Evolutionary conservation across 768 basidiomycete genomes (phyloP).

Genomic region (Lactifluus rugatus): DNA sequence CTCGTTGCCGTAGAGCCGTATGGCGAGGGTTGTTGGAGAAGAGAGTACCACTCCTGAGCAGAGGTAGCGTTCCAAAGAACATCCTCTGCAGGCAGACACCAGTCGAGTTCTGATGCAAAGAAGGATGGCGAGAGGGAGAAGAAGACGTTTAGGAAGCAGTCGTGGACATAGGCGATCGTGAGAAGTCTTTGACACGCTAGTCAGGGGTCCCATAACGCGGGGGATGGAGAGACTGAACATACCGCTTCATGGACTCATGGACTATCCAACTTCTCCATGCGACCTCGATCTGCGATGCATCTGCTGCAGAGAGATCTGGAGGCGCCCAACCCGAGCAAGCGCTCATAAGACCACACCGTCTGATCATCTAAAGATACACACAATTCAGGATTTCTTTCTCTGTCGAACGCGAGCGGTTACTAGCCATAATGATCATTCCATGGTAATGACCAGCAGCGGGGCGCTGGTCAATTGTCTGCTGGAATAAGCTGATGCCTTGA

Average conservation of each 20-base stretch:
- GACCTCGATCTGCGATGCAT: conserved; percentile 28
- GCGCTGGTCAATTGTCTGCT: conserved; percentile 35
- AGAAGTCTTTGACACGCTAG: conserved; percentile 7
- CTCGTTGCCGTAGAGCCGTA: conserved; percentile 10
- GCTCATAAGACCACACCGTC: conserved; percentile 30
- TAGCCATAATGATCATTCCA: conserved; percentile 44
- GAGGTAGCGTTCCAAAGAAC: conserved; percentile 38
- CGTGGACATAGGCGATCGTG: conserved; percentile 39
- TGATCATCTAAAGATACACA: conserved; percentile 23
- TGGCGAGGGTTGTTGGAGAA: conserved; percentile 30
- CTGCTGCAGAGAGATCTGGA: conserved; percentile 23
- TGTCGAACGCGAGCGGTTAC: conserved; percentile 15
- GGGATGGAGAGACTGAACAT: conserved; percentile 14
- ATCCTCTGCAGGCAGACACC: conserved; percentile 43
- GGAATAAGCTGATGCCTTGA: conserved; percentile 42
- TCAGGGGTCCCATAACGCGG: neutral
- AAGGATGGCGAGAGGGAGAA: conserved; percentile 38
- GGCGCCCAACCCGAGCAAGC: conserved; percentile 34
- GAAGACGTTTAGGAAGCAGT: conserved; percentile 40
- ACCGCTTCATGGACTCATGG: conserved; percentile 46
- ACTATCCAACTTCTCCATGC: conserved; percentile 44
- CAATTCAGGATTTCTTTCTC: neutral
- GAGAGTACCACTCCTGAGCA: conserved; percentile 39
- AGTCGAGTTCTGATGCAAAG: conserved; percentile 34
- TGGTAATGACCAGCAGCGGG: conserved; percentile 39